These are phyloP conservation scores for Aegilops longissima DNA, from an alignment of 176 grass and related monocot species.

Conservation along the genomic window DNA sequence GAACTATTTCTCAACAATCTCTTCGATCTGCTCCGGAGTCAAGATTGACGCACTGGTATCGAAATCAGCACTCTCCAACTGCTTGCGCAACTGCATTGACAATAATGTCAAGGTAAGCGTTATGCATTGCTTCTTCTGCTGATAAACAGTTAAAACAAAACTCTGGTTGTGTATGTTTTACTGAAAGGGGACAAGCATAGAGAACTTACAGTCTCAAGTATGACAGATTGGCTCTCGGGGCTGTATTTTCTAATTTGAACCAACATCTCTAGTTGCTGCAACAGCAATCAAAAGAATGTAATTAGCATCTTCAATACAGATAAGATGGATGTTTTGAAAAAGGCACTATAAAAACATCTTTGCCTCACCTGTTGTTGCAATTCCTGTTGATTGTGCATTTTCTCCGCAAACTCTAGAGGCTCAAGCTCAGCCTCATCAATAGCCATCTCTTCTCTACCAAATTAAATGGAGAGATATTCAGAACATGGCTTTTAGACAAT, in stretches of 20 bases:
- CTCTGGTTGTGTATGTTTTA: background rate
- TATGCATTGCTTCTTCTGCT: background rate
- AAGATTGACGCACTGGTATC: constrained; percentile 51
- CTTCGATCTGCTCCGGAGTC: constrained; percentile 46
- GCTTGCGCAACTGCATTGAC: constrained; percentile 49
- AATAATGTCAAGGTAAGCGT: constrained; percentile 9
- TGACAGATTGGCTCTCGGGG: constrained; percentile 54
- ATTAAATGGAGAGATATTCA: background rate
- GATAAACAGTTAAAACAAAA: background rate
- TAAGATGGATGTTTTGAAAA: background rate
- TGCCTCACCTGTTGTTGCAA: constrained; percentile 58
- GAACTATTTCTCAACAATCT: constrained; percentile 33
- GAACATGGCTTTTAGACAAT: background rate
- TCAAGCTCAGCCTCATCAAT: constrained; percentile 84
- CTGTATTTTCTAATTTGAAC: constrained; percentile 58
- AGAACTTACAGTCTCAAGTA: constrained; percentile 51
- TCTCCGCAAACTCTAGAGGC: constrained; percentile 57
- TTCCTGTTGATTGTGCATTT: constrained; percentile 51
- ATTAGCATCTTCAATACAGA: background rate
- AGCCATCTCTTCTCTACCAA: constrained; percentile 76
- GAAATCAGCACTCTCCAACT: constrained; percentile 61
- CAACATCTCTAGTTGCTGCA: constrained; percentile 77
- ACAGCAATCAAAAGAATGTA: background rate
- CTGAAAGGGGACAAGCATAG: background rate
- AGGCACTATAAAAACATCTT: background rate